These are phyloP conservation scores for Diaporthe citriasiana DNA, from an alignment of 2,329 filamentous ascomycete genomes.

Conservation along the genomic window DNA sequence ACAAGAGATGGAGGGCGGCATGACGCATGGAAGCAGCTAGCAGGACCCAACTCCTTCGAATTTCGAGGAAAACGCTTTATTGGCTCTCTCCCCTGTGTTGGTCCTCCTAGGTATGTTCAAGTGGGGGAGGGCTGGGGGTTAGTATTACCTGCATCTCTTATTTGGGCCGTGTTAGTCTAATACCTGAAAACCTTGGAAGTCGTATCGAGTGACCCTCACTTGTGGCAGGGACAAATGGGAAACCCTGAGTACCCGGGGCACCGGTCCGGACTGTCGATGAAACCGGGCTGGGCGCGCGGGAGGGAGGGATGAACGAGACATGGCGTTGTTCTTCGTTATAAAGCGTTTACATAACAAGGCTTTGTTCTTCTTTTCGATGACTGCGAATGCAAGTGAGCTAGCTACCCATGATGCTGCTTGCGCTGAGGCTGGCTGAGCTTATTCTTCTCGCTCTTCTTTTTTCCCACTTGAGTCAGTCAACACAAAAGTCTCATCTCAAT, in stretches of 20 bases:
- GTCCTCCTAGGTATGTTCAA: background rate
- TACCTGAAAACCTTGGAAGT: constrained; percentile 8
- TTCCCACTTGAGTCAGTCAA: background rate
- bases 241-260: constrained; percentile 4
- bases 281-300: constrained; percentile 2
- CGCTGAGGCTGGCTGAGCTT: background rate
- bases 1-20: background rate
- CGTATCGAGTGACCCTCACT: constrained; percentile 13
- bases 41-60: constrained; percentile 4
- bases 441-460: background rate
- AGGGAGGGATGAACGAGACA: background rate
- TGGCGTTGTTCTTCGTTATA: background rate
- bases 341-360: background rate
- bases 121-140: background rate
- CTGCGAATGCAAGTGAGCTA: background rate
- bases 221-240: constrained; percentile 1
- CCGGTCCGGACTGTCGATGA: constrained; percentile 21
- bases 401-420: constrained; percentile 1
- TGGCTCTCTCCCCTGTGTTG: constrained; percentile 1
- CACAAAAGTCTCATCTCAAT: background rate
- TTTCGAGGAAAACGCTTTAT: background rate
- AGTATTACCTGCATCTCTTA: constrained; percentile 21
- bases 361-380: background rate
- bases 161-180: constrained; percentile 3
- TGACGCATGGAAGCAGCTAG: constrained; percentile 21